Evolutionary conservation across 331 rosid species (phyloP).

Genomic region (Arachis monticola): DNA sequence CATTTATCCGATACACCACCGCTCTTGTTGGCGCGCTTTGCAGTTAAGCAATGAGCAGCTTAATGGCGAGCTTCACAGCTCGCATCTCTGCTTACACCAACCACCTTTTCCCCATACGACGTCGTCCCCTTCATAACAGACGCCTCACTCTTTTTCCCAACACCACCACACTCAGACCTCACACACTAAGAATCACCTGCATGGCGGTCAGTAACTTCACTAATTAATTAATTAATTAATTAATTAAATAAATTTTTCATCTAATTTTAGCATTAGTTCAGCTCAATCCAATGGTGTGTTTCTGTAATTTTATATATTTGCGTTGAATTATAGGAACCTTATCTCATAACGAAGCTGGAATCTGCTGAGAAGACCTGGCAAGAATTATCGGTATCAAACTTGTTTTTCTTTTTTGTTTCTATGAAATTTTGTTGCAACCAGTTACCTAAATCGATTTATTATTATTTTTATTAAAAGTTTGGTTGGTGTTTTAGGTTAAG

Average conservation of each 20-base stretch:
- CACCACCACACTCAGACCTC: constrained; percentile 37
- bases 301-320: constrained; percentile 17
- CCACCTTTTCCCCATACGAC: constrained; percentile 41
- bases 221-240: background rate
- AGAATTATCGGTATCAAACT: constrained; percentile 73
- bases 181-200: constrained; percentile 64
- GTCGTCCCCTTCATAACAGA: constrained; percentile 37
- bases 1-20: constrained; percentile 4
- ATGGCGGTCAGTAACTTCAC: constrained; percentile 68
- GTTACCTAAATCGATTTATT: background rate
- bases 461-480: no score
- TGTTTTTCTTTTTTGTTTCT: background rate
- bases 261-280: background rate
- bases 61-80: constrained; percentile 58
- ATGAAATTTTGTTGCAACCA: background rate
- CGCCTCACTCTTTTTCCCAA: constrained; percentile 43
- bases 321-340: constrained; percentile 66
- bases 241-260: background rate
- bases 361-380: constrained; percentile 97
- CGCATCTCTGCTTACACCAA: constrained; percentile 43
- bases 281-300: background rate
- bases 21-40: constrained; percentile 6
- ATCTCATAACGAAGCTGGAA: constrained; percentile 80
- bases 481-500: constrained; percentile 64
- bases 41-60: constrained; percentile 51